phyloP scores from a whole-genome alignment of 208 protist genomes.

The Acanthamoeba quina region DNA sequence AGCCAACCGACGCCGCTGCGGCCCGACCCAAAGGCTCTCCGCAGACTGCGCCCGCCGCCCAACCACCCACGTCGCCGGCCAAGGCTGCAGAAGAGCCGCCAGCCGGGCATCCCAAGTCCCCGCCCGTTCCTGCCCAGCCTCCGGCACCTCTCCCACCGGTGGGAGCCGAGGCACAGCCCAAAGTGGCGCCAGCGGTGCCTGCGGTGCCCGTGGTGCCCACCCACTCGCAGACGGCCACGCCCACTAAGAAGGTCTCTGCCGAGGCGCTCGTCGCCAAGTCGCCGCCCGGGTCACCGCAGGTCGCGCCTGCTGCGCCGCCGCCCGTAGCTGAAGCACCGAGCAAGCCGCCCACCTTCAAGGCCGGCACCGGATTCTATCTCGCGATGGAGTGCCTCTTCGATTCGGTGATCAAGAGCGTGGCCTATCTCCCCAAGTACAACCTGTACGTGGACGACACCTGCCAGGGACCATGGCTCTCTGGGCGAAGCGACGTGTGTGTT shows the following conservation, averaged over 20 bases:
- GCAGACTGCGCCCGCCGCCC: not conserved
- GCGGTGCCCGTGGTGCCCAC: not conserved
- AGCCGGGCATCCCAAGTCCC: not conserved
- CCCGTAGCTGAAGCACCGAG: not conserved
- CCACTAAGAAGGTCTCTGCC: not conserved
- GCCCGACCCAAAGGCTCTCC: not conserved
- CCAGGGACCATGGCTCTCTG: too few species aligned
- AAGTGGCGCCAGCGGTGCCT: not conserved
- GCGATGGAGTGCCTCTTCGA: slow-evolving; percentile 15
- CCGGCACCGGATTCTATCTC: not conserved
- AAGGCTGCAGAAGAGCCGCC: not conserved
- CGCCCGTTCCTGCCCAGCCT: not conserved
- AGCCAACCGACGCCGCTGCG: not conserved
- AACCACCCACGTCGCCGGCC: not conserved
- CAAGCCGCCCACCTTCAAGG: not conserved
- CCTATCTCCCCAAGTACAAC: slow-evolving; percentile 46
- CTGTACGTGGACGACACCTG: not conserved
- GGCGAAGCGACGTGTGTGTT: too few species aligned
- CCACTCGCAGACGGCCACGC: not conserved
- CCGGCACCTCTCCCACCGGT: not conserved
- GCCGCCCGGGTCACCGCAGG: not conserved
- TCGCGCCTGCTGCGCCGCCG: not conserved
- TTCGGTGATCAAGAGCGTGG: slow-evolving; percentile 42
- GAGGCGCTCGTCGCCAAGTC: not conserved
- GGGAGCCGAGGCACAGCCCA: not conserved